A percentile compares a stretch with the other conserved stretches of the same genome.
Evolutionary conservation across 306 rosid genomes (phyloP).

Genomic region (Carpinus fangiana): DNA sequence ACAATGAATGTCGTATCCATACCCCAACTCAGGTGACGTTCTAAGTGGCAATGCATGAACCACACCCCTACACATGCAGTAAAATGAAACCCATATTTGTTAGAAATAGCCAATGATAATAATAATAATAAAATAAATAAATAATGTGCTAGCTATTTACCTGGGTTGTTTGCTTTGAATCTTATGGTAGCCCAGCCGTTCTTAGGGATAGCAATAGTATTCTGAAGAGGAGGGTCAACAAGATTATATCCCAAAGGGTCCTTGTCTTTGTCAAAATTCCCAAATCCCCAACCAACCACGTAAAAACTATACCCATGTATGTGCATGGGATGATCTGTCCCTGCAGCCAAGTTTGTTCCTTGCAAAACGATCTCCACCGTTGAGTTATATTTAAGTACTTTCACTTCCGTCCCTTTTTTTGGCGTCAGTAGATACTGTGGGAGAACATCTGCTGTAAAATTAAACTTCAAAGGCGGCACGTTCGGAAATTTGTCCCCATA

Average conservation of each 20-base stretch:
- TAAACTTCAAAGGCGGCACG: conserved; percentile 34
- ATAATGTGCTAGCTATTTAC: conserved; percentile 21
- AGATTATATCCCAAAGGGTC: conserved; percentile 51
- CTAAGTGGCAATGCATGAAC: conserved; percentile 66
- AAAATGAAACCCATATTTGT: neutral
- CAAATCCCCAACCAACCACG: conserved; percentile 54
- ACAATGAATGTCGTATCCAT: conserved; percentile 64
- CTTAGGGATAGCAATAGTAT: conserved; percentile 47
- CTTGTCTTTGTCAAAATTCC: conserved; percentile 47
- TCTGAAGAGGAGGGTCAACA: conserved; percentile 48
- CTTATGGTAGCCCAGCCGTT: conserved; percentile 49
- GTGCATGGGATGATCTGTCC: conserved; percentile 61
- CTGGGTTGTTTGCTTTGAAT: conserved; percentile 50
- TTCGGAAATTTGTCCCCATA: conserved; percentile 34
- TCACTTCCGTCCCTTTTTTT: conserved; percentile 37
- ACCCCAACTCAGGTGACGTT: conserved; percentile 64
- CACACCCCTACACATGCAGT: conserved; percentile 47
- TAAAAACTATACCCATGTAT: conserved; percentile 55
- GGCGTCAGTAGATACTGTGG: conserved; percentile 31
- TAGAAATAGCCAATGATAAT: too few relatives aligned
- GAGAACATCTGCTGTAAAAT: conserved; percentile 41
- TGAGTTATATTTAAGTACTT: conserved; percentile 36
- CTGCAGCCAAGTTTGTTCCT: conserved; percentile 43
- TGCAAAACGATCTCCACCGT: conserved; percentile 45
- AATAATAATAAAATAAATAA: neutral